Evolutionary conservation across 2,329 filamentous ascomycete genomes (phyloP), one percentile per base, ranked within the genome.

Genomic region (Cercospora nicotianae): DNA sequence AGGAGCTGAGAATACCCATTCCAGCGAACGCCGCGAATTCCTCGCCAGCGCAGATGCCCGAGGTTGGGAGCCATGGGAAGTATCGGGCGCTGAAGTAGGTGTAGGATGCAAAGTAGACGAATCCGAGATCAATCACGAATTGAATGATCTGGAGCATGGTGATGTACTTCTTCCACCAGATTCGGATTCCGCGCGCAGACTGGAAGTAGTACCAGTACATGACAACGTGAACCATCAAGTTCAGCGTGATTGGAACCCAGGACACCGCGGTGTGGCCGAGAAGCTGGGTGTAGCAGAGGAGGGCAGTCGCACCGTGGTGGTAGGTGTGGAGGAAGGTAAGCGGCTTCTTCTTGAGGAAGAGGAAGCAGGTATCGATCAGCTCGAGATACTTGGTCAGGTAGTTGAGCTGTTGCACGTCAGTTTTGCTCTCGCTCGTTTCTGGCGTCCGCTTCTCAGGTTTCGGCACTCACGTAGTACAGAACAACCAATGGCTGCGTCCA

Each of bases 151-250:
- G 94, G 78, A 97, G 91, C 79, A 94, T 92, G 75, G 94, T 98
- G 80, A 98, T 96, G 91, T 94, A 98, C 84, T 97, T 93, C 91
- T 98, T 98, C 94, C 94, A 98, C 94, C 94, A 97, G 83, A 97
- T 95, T 77, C 90, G 90, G 81, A 98, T 89, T 75, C 95, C 95
- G 75, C 94, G 93, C 65, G 94, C 94, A 78, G 92, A 94, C 87
- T 98, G 94, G 90, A 98, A 98, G 88, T 98, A 98, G 89, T 98
- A 98, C 94, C 94, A 97, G 90, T 98, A 98, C 94, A 98, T 98
- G 79, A 97, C 91, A 67, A 98, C 94, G 83, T 98, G 94, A 65
- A 98, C 94, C 72, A 88, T 89, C 78, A 98, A 84, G 87, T 98
- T 98, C 76, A 98, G 88, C 64, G 89, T 90, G 80, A 98, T 98